These are phyloP conservation scores for Ramularia collo-cygni DNA, from an alignment of 2,329 filamentous ascomycete genomes.

Conservation along the genomic window DNA sequence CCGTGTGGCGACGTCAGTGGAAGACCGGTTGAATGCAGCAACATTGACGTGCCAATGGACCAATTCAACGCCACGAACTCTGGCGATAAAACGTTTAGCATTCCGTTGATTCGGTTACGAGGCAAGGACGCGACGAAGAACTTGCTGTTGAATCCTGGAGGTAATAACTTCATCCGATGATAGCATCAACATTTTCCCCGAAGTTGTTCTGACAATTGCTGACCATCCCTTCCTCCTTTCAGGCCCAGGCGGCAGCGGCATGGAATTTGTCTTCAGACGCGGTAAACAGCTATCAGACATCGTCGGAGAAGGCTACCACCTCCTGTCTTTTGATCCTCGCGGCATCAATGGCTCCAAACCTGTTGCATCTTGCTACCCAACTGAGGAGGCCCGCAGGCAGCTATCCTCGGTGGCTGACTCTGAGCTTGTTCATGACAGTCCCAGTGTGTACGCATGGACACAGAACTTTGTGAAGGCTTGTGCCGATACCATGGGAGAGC, in stretches of 20 bases:
- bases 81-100: slow-evolving; percentile 18
- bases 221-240: neutral
- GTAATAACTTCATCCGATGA: too few relatives aligned
- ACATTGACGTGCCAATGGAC: slow-evolving; percentile 18
- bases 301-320: slow-evolving; percentile 18
- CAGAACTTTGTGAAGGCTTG: slow-evolving; percentile 17
- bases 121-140: slow-evolving; percentile 11
- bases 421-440: slow-evolving; percentile 17
- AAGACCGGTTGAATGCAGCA: slow-evolving; percentile 12
- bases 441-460: slow-evolving; percentile 17
- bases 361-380: slow-evolving; percentile 15
- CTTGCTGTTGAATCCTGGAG: slow-evolving; percentile 16
- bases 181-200: too few relatives aligned
- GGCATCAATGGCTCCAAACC: slow-evolving; percentile 18
- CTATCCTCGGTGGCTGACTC: slow-evolving; percentile 8
- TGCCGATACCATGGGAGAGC: slow-evolving; percentile 15
- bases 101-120: slow-evolving; percentile 14
- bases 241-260: slow-evolving; percentile 16
- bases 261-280: slow-evolving; percentile 17
- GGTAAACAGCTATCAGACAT: slow-evolving; percentile 19
- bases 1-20: slow-evolving; percentile 16
- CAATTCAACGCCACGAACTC: slow-evolving; percentile 18
- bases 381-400: slow-evolving; percentile 7
- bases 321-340: slow-evolving; percentile 19
- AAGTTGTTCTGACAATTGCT: too few relatives aligned